Conservation (phyloP, 441 rosid genomes). For the Arabidopsis lyrata region DNA sequence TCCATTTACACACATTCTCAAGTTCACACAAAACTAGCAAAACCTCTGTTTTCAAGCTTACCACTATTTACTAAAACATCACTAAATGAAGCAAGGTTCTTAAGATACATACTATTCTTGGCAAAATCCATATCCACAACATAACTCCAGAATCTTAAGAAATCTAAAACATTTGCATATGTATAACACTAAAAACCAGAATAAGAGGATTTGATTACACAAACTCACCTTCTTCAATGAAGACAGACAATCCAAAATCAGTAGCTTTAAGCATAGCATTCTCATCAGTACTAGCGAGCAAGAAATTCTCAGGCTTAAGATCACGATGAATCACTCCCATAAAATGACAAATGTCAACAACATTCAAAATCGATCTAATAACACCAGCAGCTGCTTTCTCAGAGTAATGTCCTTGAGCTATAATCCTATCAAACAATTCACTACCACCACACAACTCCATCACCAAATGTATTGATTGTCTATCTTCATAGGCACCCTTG, state of each 20-base stretch:
- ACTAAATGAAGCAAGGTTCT: neutral
- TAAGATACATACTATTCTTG: neutral
- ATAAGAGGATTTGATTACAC: conserved; percentile 35
- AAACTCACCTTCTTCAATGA: conserved; percentile 80
- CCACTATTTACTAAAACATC: neutral
- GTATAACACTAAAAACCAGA: neutral
- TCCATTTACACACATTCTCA: neutral
- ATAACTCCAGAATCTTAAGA: conserved; percentile 1
- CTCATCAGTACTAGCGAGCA: too few relatives aligned
- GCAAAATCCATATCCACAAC: neutral
- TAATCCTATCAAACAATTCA: conserved; percentile 85
- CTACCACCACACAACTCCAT: conserved; percentile 97
- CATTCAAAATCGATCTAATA: too few relatives aligned
- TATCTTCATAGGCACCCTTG: conserved; percentile 78
- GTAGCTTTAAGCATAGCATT: too few relatives aligned
- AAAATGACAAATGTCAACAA: conserved; percentile 85
- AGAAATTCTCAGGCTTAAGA: too few relatives aligned
- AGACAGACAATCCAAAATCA: too few relatives aligned
- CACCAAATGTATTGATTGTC: conserved; percentile 75
- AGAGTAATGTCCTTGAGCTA: conserved; percentile 75
- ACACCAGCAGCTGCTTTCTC: too few relatives aligned
- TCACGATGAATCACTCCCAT: conserved; percentile 95
- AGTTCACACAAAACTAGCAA: conserved; percentile 6
- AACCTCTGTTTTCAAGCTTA: conserved; percentile 18
- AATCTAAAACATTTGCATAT: neutral